phyloP scores from a whole-genome alignment of 2,329 filamentous ascomycete genomes.

The Exophiala sp. region DNA sequence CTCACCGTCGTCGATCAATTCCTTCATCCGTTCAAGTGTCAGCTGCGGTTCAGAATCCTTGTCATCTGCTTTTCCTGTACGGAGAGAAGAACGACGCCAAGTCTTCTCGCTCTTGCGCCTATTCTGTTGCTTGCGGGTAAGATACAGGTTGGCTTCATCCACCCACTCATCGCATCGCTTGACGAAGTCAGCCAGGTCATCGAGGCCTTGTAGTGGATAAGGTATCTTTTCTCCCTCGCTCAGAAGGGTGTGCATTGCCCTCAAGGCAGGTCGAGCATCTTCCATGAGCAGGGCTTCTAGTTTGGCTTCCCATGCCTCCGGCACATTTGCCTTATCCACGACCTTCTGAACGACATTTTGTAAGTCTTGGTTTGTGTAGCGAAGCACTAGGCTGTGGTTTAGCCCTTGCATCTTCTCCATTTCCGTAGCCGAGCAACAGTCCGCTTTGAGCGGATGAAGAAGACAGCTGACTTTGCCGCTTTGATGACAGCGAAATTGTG shows the following conservation, averaged over 20 bases:
- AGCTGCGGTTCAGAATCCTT: conserved; percentile 72
- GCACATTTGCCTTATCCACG: conserved; percentile 77
- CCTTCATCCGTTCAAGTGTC: conserved; percentile 82
- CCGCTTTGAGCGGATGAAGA: conserved; percentile 71
- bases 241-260: conserved; percentile 76
- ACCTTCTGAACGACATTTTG: conserved; percentile 68
- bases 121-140: conserved; percentile 94
- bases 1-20: conserved; percentile 78
- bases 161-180: conserved; percentile 97
- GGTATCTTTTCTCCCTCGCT: conserved; percentile 96
- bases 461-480: conserved; percentile 80
- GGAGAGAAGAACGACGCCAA: conserved; percentile 69
- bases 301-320: conserved; percentile 87
- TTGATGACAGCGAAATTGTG: conserved; percentile 79
- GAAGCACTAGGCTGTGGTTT: conserved; percentile 72
- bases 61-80: conserved; percentile 79
- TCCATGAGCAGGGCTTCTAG: conserved; percentile 80
- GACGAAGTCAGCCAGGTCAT: conserved; percentile 81
- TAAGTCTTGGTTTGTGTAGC: conserved; percentile 70
- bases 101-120: conserved; percentile 90
- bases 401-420: conserved; percentile 65
- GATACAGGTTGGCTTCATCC: conserved; percentile 93
- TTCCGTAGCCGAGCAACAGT: conserved; percentile 72
- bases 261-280: conserved; percentile 78
- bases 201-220: conserved; percentile 77